Base-by-base conservation (phyloP, 768 basidiomycete species). In the Serendipita sp. region DNA sequence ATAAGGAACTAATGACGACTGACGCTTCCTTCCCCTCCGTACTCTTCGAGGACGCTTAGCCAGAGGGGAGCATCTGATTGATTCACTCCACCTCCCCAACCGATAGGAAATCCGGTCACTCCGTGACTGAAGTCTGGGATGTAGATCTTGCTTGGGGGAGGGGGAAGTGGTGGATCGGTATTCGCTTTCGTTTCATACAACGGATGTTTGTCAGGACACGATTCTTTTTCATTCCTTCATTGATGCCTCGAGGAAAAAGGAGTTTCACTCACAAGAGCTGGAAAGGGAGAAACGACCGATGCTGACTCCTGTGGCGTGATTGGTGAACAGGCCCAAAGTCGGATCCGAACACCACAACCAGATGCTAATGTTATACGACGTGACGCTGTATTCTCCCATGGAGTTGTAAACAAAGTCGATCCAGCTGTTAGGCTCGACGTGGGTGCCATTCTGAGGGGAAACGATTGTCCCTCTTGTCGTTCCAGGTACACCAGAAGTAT, bases 371-470 rank as follows among this genome's bases (percentile, higher is more conserved):
- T 72, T 74, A 68, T 76, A 79, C 68, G 75, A 76, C 2, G 78
- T 76, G 34, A 73, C 68, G 45, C 76, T 76, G 66, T 76, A 80
- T 66, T 80, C 78, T 4, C 74, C 77, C 63, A 72, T 73, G n/a
- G 70, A 69, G 32, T 68, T 64, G 69, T 79, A 80, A 13, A 65
- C 13, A 69, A 80, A 80, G 63, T 76, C 68, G 70, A 80, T 79
- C 2, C 67, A 54, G 37, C 68, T 68, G 30, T 77, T 78, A n/a
- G 79, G 79, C 10, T 71, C 69, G 53, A 80, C 75, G 30, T 68
- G 65, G 8, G 76, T 73, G 13, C 76, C 76, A 18, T 72, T 69
- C 1, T 66, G 60, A 10, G 77, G 76, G 10, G 56, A 56, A 18
- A 58, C 32, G 64, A 77, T 78, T 65, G 66, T 46, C 73, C 71